Evolutionary conservation across 1,139 yeast species (phyloP), one percentile per base, ranked within the genome.

Genomic region (Spathaspora sp.): DNA sequence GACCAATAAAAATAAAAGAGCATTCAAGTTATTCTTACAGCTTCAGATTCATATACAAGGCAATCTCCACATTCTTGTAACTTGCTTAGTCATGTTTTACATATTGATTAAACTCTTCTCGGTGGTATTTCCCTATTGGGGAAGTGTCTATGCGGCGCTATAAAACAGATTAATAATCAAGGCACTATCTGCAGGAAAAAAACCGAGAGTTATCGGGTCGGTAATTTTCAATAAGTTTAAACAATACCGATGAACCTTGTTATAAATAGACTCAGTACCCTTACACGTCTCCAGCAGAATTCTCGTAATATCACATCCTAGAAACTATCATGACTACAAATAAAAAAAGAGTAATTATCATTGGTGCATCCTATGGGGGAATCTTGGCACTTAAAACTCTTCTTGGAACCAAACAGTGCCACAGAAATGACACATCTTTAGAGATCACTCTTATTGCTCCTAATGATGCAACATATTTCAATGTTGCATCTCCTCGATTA

Each of bases 321-420:
- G 10, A 29, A n/a, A 3, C 31, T 4, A 29, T 29, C 13, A 41
- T 39, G 41, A 39, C 41, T 26, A 33, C 24, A 18, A 34, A 29
- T 8, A 36, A 33, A 7, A 53, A 51, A 34, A 41, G 50, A 36
- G 51, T 68, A 17, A 63, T 67, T 2, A 62, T 70, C n/a, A 53
- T 70, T 17, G 75, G 75, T 8, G 72, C 67, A 2, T 69, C 72
- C 2, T 68, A 54, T 47, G 71, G 69, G 4, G 75, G 64, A 3
- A 49, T 60, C 11, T 36, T 43, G 7, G 70, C 72, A 4, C 61
- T 64, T 7, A 60, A 59, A 26, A 48, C 53, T 1, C 42, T 61
- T 7, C 48, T 56, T 25, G 17, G 37, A 6, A 37, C 31, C 16
- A 42, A 36, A 25, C 23, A 24, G 3, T 38, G 40, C 16, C 27